Percentiles rank a stretch among this genome's conserved stretches.
phyloP scores from a whole-genome alignment of 805 yeast species.

The Kurtzmaniella fragi region DNA sequence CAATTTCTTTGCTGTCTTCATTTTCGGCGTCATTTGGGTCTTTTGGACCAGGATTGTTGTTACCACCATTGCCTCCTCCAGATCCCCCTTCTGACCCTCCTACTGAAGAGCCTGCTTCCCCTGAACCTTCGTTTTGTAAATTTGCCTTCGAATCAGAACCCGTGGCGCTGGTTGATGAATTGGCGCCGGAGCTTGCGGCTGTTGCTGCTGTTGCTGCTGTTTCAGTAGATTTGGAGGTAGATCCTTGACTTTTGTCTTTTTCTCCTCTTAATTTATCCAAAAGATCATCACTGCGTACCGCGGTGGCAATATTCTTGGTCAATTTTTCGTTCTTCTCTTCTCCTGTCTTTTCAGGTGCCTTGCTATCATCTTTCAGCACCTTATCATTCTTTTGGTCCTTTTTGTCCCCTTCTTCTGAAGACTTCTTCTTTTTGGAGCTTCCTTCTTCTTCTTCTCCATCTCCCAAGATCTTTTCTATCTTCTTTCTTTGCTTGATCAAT shows the following conservation, averaged over 20 bases:
- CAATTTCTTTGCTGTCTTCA: background rate
- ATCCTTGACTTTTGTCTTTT: too few relatives aligned
- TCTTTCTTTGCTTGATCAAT: slow-evolving; percentile 16
- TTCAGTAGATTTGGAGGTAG: too few relatives aligned
- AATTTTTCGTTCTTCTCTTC: background rate
- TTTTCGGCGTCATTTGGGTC: background rate
- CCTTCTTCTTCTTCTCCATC: slow-evolving; percentile 5
- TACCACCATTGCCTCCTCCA: background rate
- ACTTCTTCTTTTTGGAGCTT: background rate
- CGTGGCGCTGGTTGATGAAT: too few relatives aligned
- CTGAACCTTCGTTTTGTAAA: too few relatives aligned
- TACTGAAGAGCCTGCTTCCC: too few relatives aligned
- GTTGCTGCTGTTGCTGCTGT: too few relatives aligned
- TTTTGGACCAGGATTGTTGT: background rate
- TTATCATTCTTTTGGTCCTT: background rate
- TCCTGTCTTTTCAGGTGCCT: background rate
- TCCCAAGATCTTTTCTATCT: slow-evolving; percentile 8
- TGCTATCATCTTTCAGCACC: slow-evolving; percentile 1
- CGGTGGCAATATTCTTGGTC: too few relatives aligned
- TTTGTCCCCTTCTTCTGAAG: background rate
- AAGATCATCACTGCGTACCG: too few relatives aligned
- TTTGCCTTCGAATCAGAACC: too few relatives aligned
- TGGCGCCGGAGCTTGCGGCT: too few relatives aligned
- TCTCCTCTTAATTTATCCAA: too few relatives aligned
- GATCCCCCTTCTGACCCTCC: background rate